phyloP scores from a whole-genome alignment of 2,329 filamentous ascomycete species.

The Fusarium begoniae region DNA sequence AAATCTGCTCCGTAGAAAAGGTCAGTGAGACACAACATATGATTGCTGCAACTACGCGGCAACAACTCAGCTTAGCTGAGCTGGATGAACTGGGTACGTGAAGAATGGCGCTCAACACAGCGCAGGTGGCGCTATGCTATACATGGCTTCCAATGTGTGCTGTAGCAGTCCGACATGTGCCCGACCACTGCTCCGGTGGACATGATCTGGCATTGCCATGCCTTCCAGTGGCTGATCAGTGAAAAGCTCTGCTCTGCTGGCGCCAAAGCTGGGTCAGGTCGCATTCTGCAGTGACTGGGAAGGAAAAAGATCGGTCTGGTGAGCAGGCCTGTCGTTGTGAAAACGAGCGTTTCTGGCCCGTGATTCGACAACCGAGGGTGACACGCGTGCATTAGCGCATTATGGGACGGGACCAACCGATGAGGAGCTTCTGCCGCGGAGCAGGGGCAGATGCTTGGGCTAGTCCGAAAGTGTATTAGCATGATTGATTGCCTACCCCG shows the following conservation, averaged over 20 bases:
- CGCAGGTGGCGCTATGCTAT: not conserved
- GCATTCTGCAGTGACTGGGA: constrained; percentile 11
- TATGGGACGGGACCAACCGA: constrained; percentile 58
- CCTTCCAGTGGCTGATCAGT: constrained; percentile 21
- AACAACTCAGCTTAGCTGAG: not conserved
- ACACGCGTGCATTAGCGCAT: constrained; percentile 57
- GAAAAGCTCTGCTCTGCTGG: constrained; percentile 28
- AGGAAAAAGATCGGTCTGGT: constrained; percentile 38
- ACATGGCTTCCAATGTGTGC: constrained; percentile 13
- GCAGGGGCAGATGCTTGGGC: constrained; percentile 31
- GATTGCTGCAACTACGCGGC: constrained; percentile 17
- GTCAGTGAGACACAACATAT: constrained; percentile 11
- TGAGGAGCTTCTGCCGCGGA: constrained; percentile 48
- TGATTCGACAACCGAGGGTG: constrained; percentile 54
- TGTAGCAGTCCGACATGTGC: constrained; percentile 18
- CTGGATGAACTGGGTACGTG: not conserved
- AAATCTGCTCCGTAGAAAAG: not conserved
- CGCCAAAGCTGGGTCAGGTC: constrained; percentile 6
- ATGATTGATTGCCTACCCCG: constrained; percentile 38
- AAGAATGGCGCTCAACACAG: not conserved
- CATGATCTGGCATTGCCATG: constrained; percentile 7
- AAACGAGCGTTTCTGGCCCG: constrained; percentile 31
- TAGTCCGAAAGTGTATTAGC: not conserved
- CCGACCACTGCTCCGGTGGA: not conserved
- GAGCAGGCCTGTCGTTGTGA: constrained; percentile 36